Conservation (phyloP, 345 rosid genomes). For the Moringa oleifera region DNA sequence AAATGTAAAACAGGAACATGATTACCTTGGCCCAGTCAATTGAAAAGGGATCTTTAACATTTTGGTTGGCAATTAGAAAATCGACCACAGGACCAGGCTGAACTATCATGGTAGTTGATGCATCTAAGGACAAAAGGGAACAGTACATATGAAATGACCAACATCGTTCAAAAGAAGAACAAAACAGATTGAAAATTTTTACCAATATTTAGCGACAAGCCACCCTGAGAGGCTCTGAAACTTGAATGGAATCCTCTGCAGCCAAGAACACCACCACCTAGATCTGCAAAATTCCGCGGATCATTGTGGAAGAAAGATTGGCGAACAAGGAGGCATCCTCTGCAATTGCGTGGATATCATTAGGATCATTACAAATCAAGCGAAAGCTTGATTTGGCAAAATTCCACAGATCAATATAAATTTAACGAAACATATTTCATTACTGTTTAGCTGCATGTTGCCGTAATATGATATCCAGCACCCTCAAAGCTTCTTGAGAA, state of each 20-base stretch:
- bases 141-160: neutral
- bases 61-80: constrained; percentile 20
- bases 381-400: too few relatives aligned
- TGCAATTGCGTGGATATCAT: constrained; percentile 22
- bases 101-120: constrained; percentile 28
- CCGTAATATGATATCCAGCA: constrained; percentile 70
- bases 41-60: constrained; percentile 5
- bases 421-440: neutral
- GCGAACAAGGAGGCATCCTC: constrained; percentile 67
- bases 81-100: constrained; percentile 31
- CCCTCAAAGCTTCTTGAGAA: constrained; percentile 74
- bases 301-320: constrained; percentile 29
- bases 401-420: too few relatives aligned
- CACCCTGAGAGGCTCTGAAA: constrained; percentile 31
- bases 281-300: constrained; percentile 1
- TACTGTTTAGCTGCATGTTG: constrained; percentile 94
- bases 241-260: constrained; percentile 32
- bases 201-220: constrained; percentile 34
- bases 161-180: constrained; percentile 58
- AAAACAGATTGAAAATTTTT: constrained; percentile 46
- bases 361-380: neutral
- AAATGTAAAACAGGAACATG: too few relatives aligned
- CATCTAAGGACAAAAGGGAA: constrained; percentile 15
- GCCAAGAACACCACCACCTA: constrained; percentile 28
- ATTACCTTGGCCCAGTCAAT: constrained; percentile 23